Evolutionary conservation across 345 rosid genomes (phyloP).

Genomic region (Diplotaxis tenuifolia): DNA sequence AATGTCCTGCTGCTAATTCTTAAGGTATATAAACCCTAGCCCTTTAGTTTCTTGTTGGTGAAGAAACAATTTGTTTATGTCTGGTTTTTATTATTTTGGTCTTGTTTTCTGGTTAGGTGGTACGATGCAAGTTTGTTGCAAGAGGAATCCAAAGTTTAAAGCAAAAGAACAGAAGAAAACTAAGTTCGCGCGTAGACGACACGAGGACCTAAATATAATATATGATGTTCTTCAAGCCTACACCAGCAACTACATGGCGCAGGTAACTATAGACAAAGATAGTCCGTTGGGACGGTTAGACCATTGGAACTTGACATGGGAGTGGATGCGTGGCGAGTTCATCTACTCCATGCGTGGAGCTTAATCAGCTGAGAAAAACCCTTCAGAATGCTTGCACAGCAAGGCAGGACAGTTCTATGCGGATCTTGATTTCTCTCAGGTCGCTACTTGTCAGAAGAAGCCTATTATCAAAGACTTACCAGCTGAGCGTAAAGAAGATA

Average conservation of each 20-base stretch:
- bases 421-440: conserved; percentile 73
- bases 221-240: conserved; percentile 76
- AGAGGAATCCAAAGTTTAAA: conserved; percentile 60
- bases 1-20: conserved; percentile 57
- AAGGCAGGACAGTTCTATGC: conserved; percentile 52
- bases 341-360: conserved; percentile 77
- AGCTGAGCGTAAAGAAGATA: conserved; percentile 46
- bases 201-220: conserved; percentile 60
- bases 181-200: conserved; percentile 47
- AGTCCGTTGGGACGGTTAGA: conserved; percentile 76
- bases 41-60: not conserved
- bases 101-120: conserved; percentile 43
- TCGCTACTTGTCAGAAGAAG: conserved; percentile 60
- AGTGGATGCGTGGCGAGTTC: conserved; percentile 93
- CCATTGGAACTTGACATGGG: conserved; percentile 95
- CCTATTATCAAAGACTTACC: conserved; percentile 80
- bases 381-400: conserved; percentile 58
- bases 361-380: conserved; percentile 47
- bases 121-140: conserved; percentile 69
- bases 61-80: conserved; percentile 1
- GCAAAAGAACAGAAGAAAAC: conserved; percentile 36
- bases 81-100: not conserved
- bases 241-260: conserved; percentile 67
- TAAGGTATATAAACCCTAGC: conserved; percentile 38
- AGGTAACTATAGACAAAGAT: conserved; percentile 80